Evolutionary conservation across 352 stramenopile species (phyloP).

Genomic region (Phytophthora macrochlamydospora): DNA sequence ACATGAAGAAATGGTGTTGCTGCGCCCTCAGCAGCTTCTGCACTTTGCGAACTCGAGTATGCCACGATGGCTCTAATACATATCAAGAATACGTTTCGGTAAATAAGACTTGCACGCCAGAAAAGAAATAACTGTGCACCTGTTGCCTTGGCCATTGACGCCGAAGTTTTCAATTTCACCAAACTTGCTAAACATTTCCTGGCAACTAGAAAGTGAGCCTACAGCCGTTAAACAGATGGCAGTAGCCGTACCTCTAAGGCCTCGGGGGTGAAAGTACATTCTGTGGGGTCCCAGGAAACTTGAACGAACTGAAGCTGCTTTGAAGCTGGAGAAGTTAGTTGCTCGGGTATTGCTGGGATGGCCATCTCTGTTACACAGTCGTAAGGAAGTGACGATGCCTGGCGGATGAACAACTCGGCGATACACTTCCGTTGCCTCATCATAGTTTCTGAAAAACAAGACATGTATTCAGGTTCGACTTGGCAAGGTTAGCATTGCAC

Average conservation of each 20-base stretch:
- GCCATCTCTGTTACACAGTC: slow-evolving; percentile 46
- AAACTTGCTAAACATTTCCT: slow-evolving; percentile 38
- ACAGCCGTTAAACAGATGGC: not conserved
- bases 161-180: slow-evolving; percentile 32
- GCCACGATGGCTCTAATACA: slow-evolving; percentile 38
- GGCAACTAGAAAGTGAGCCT: not conserved
- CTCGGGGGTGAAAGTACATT: slow-evolving; percentile 21
- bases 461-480: not conserved
- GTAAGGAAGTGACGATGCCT: slow-evolving; percentile 48
- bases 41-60: slow-evolving; percentile 23
- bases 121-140: slow-evolving; percentile 6
- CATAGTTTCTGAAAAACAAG: slow-evolving; percentile 18
- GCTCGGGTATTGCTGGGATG: slow-evolving; percentile 35
- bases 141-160: slow-evolving; percentile 35
- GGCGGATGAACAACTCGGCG: slow-evolving; percentile 55
- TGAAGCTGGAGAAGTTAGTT: not conserved
- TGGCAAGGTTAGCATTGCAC: no score
- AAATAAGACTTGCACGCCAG: not conserved
- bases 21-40: slow-evolving; percentile 25
- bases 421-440: slow-evolving; percentile 43
- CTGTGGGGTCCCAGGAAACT: slow-evolving; percentile 37
- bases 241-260: slow-evolving; percentile 30
- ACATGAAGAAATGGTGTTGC: slow-evolving; percentile 26
- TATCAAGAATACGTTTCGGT: not conserved
- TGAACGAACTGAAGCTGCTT: slow-evolving; percentile 42